Evolutionary conservation across 345 rosid species (phyloP).

Genomic region (Syzygium aqueum): DNA sequence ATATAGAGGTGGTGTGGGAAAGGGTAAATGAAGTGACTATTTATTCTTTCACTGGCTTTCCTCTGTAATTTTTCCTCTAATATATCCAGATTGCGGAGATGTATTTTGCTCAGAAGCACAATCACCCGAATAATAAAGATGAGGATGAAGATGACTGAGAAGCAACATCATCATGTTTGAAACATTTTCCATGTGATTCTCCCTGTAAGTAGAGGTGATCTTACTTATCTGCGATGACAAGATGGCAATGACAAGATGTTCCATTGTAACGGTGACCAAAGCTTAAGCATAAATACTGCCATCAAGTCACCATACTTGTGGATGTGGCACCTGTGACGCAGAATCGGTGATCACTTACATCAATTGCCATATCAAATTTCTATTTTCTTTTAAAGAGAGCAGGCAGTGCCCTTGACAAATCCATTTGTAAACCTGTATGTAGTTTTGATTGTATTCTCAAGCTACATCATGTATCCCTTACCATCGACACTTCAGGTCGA

Average conservation of each 20-base stretch:
- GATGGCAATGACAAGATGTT: too few species aligned
- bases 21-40: background rate
- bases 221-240: background rate
- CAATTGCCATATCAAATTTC: background rate
- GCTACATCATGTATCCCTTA: background rate
- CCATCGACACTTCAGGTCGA: background rate
- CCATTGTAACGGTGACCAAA: background rate
- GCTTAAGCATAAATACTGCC: background rate
- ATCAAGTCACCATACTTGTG: background rate
- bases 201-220: background rate
- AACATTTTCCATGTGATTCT: background rate
- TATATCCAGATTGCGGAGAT: conserved; percentile 70
- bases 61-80: background rate
- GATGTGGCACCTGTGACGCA: background rate
- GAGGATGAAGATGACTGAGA: conserved; percentile 62
- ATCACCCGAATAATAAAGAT: conserved; percentile 38
- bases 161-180: background rate
- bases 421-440: background rate
- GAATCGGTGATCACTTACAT: background rate
- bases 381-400: background rate
- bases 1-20: background rate
- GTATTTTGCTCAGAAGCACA: conserved; percentile 69
- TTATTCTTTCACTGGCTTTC: background rate
- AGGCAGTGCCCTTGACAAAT: background rate
- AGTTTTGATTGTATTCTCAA: background rate